Evolutionary conservation across 2,329 filamentous ascomycete species (phyloP).

Genomic region (Fusarium staphyleae): DNA sequence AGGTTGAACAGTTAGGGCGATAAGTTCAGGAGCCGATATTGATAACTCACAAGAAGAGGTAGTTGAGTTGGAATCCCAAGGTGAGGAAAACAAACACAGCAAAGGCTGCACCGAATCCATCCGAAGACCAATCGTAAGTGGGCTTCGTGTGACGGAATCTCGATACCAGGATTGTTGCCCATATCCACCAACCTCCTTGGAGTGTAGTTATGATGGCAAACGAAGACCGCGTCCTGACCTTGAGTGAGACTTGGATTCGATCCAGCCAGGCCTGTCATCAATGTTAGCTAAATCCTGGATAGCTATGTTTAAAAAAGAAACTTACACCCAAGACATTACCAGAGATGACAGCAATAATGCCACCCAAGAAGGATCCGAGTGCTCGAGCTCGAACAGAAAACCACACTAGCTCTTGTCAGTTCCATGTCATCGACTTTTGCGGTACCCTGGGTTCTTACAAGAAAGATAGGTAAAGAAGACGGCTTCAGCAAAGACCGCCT

Average conservation of each 20-base stretch:
- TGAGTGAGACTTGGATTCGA: slow-evolving; percentile 60
- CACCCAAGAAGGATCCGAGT: slow-evolving; percentile 73
- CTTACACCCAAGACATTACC: slow-evolving; percentile 70
- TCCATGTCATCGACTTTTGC: neutral
- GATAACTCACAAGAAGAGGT: slow-evolving; percentile 67
- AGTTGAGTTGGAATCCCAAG: slow-evolving; percentile 74
- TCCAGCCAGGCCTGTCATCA: slow-evolving; percentile 61
- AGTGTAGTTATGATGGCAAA: slow-evolving; percentile 63
- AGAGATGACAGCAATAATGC: slow-evolving; percentile 68
- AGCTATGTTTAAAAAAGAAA: slow-evolving; percentile 35
- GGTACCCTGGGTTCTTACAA: slow-evolving; percentile 10
- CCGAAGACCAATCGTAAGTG: slow-evolving; percentile 69
- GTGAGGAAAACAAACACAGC: slow-evolving; percentile 72
- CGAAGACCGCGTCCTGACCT: slow-evolving; percentile 58
- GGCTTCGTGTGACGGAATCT: slow-evolving; percentile 64
- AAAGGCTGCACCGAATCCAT: slow-evolving; percentile 71
- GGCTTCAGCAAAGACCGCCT: slow-evolving; percentile 74
- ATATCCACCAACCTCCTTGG: slow-evolving; percentile 76
- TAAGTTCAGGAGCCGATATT: rapidly evolving
- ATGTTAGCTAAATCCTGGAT: neutral
- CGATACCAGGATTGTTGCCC: slow-evolving; percentile 71
- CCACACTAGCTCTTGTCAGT: slow-evolving; percentile 56
- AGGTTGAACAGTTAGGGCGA: neutral
- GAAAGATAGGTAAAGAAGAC: slow-evolving; percentile 74
- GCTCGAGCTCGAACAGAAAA: slow-evolving; percentile 74